Evolutionary conservation across 2,329 filamentous ascomycete genomes (phyloP), one percentile per base, ranked within the genome.

Genomic region (Monilinia fructigena): DNA sequence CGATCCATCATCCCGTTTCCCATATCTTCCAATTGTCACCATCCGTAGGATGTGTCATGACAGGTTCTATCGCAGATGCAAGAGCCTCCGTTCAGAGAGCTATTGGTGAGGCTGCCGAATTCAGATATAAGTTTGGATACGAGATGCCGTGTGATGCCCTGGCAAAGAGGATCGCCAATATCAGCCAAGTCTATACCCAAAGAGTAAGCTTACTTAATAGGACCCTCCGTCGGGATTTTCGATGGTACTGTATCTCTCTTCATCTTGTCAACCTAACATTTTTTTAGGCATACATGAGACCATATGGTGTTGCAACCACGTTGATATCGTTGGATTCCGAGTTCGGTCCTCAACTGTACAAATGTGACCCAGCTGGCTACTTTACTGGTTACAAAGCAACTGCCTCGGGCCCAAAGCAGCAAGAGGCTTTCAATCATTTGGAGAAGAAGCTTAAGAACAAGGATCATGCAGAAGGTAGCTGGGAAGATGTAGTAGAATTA

Each of bases 391-490:
- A 98, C 88, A 98, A 98, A 83, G 95, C 92, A 72, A 98, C 95
- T 56, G 92, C 95, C 63, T 96, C 95, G 10, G 95, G 95, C 7
- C 95, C 95, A 65, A 99, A 99, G 83, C 94, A 97, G 79, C 95
- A 99, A 79, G 95, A 99, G 84, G 95, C 95, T 70, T 87, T 98
- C 78, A 99, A 99, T 81, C 93, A 96, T 79, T 85, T 99, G 67
- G 95, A 99, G 86, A 98, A 98, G 89, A 98, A 98, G 86, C 88
- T 99, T 79, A 97, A 97, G 84, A 97, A 97, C 88, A 97, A 97
- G 88, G 93, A 98, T 76, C 84, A 86, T 75, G 95, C 94, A 47
- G 90, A 95, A 67, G 95, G 95, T 69, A 89, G 83, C 76, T 99
- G 95, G 95, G 92, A 97, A 80, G 95, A 99, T 68, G 95, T 99